Conservation (phyloP, 176 grass and related monocot species). For the Otatea glauca region DNA sequence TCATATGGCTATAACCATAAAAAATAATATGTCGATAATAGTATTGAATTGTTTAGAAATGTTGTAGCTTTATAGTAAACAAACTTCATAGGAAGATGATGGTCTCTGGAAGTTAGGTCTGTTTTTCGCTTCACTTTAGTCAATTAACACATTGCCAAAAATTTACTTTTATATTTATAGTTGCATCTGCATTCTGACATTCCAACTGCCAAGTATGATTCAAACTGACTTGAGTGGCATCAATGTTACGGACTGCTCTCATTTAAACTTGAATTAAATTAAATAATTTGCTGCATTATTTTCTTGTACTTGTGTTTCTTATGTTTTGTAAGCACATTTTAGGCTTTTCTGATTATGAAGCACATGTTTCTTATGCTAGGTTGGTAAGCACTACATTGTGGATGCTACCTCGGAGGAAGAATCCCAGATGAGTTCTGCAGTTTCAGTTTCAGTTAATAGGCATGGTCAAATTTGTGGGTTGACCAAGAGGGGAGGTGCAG, state of each 20-base stretch:
- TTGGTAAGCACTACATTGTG: slow-evolving; percentile 79
- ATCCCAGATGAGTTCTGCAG: slow-evolving; percentile 83
- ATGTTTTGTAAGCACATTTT: background rate
- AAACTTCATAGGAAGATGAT: slow-evolving; percentile 13
- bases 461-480: slow-evolving; percentile 74
- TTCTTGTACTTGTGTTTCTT: background rate
- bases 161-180: background rate
- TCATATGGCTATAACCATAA: background rate
- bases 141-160: background rate
- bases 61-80: background rate
- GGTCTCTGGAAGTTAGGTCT: background rate
- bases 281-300: background rate
- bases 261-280: background rate
- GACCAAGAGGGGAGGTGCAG: slow-evolving; percentile 76
- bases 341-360: slow-evolving; percentile 10
- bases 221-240: background rate
- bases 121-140: background rate
- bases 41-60: slow-evolving; percentile 10
- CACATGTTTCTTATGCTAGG: slow-evolving; percentile 46
- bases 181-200: background rate
- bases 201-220: background rate
- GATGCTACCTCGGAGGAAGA: slow-evolving; percentile 85
- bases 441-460: slow-evolving; percentile 85
- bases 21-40: background rate
- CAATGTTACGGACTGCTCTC: background rate